These are phyloP conservation scores for Meyerozyma carpophila DNA, from an alignment of 1,139 yeast genomes.

Conservation along the genomic window DNA sequence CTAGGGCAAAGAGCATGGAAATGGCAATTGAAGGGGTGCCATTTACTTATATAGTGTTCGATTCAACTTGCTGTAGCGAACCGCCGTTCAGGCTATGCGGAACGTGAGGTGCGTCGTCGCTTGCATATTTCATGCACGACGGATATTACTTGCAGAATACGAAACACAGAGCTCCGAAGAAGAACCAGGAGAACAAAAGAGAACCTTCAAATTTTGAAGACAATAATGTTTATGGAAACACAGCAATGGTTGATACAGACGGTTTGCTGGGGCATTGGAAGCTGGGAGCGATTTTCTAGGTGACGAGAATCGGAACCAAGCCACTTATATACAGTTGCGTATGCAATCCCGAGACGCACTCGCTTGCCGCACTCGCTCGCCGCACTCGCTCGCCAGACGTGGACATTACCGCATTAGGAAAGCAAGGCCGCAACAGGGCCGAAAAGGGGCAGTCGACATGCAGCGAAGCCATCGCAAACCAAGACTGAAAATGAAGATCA, in stretches of 20 bases:
- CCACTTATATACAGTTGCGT: neutral
- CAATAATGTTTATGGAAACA: no score
- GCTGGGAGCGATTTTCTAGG: no score
- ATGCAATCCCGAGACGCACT: neutral
- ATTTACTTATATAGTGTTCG: neutral
- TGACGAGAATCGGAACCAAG: no score
- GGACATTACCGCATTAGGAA: no score
- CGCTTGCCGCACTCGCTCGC: no score
- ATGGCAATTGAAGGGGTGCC: neutral
- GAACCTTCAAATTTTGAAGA: no score
- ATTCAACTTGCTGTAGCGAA: neutral
- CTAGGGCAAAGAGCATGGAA: slow-evolving; percentile 31
- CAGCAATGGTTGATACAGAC: no score
- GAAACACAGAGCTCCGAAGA: no score
- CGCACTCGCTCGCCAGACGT: no score
- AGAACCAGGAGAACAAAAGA: neutral
- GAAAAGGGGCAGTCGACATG: no score
- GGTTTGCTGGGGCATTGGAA: no score
- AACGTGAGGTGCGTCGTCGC: neutral
- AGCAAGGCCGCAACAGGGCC: no score
- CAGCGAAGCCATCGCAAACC: neutral
- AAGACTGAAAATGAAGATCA: neutral
- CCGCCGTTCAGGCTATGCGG: neutral
- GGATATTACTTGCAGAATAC: neutral
- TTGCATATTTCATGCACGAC: neutral